phyloP scores from a whole-genome alignment of 805 yeast genomes.

The Metschnikowia noctiluminum region DNA sequence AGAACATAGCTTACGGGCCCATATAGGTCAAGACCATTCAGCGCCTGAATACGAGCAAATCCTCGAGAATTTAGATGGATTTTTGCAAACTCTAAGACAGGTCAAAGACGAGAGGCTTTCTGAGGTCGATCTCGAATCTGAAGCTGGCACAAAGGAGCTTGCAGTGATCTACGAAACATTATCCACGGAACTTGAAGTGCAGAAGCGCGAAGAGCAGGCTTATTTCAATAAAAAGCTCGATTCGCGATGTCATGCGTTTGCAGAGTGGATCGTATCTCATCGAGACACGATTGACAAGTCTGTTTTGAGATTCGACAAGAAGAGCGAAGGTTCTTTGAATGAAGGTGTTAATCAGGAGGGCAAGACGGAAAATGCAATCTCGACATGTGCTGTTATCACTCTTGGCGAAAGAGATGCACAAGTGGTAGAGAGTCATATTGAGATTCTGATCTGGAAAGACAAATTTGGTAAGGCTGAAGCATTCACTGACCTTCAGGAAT shows the following conservation, averaged over 20 bases:
- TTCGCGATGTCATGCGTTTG: conserved; percentile 9
- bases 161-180: conserved; percentile 27
- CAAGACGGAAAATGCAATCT: neutral
- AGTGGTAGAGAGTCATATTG: neutral
- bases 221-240: conserved; percentile 15
- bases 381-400: neutral
- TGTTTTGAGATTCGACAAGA: neutral
- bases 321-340: neutral
- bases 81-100: conserved; percentile 17
- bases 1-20: conserved; percentile 45
- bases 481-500: neutral
- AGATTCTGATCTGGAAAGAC: conserved; percentile 1
- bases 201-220: conserved; percentile 12
- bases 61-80: conserved; percentile 18
- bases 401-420: conserved; percentile 3
- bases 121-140: conserved; percentile 18
- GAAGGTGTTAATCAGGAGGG: neutral
- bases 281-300: neutral
- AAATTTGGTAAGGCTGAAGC: conserved; percentile 2
- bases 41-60: conserved; percentile 18
- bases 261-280: conserved; percentile 17
- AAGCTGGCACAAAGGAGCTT: conserved; percentile 22
- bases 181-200: conserved; percentile 21
- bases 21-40: conserved; percentile 6
- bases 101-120: conserved; percentile 30